Base-by-base conservation (phyloP, 345 rosid genomes). In the Brassica carinata region DNA sequence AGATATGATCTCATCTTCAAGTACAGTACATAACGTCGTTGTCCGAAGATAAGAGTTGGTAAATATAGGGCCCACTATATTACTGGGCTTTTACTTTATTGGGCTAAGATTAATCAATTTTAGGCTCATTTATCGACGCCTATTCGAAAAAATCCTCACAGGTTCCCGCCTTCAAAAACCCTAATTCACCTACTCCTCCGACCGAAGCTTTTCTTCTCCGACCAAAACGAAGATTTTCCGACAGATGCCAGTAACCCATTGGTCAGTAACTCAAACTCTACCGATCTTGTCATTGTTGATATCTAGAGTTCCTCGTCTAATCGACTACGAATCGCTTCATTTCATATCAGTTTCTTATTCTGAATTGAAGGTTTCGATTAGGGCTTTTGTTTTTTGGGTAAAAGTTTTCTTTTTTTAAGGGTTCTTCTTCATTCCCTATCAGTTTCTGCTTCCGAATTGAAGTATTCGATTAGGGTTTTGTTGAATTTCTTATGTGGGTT, bases 141-240 rank as follows among this genome's bases (percentile, higher is more conserved):
- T n/a, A 53, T 5, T 53, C 58, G 18, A 51, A 51, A n/a, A 3
- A 79, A 18, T 73, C 67, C 15, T 23, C 63, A 68, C 59, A 36
- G 73, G 77, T 87, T 88, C 91, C 90, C 93, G 91, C 89, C 88
- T 82, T 82, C 80, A 75, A 61, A 66, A 67, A 69, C 70, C 73
- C 63, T 70, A 30, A 29, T 69, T 63, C 79, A 63, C 10, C 43
- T 8, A 15, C 61, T 34, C n/a, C 58, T 55, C 74, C 65, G 30
- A 5, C 19, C 10, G 40, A 5, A 27, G 59, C n/a, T 48, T 1
- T 38, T 33, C 48, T 30, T 5, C 45, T 75, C 48, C 70, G 43
- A 26, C 29, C 27, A n/a, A n/a, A 63, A 14, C 73, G 30, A 9
- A 45, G 78, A 73, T 33, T 65, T 64, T 64, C 3, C 71, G 26